Base-by-base conservation (phyloP, 371 early-diverging fungal genomes). In the Mortierella sp. region DNA sequence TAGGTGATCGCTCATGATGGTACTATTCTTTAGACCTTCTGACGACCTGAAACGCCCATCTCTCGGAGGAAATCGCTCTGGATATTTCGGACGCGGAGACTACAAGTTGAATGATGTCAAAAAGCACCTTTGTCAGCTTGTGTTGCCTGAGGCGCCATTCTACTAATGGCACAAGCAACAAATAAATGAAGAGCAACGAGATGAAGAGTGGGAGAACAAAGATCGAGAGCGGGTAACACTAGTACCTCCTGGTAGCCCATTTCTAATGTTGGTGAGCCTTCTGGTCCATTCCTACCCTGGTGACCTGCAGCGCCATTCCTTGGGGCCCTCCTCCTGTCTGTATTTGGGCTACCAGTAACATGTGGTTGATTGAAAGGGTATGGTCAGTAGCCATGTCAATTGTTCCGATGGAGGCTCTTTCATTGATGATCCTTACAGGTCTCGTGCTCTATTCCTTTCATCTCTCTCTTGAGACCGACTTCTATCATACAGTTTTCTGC, bases 401-500 rank as follows among this genome's bases (percentile, higher is more conserved):
- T 7, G 34, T 4, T 34, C 34, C 34, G 10, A 34, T 34, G 34
- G 34, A 34, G 34, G 34, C 10, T 10, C 10, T 34, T 34, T 4
- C 34, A 10, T 34, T 7, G 34, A 7, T 10, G 34, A 34, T 34
- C 40, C 63, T 73, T 73, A 73, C 74, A 73, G 63, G 45, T 73
- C 74, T 41, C 68, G 61, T 25, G 60, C 59, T 28, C 74, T 62
- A 34, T 34, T 34, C 37, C 67, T 47, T 34, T 73, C 74, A 19
- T 73, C 74, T 48, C 64, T 39, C 51, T 73, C 74, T 25, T 67
- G 74, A 13, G 74, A 73, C 19, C 85, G 71, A 48, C 79, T 70
- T 53, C 60, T 54, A 31, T 66, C 61, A 49, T 65, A 63, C 31
- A 59, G 51, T 49, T 57, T 79, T 57, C 76, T 74, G 69, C 25